These are phyloP conservation scores for Thalassiosira profunda DNA, from an alignment of 108 stramenopile species.

Conservation along the genomic window DNA sequence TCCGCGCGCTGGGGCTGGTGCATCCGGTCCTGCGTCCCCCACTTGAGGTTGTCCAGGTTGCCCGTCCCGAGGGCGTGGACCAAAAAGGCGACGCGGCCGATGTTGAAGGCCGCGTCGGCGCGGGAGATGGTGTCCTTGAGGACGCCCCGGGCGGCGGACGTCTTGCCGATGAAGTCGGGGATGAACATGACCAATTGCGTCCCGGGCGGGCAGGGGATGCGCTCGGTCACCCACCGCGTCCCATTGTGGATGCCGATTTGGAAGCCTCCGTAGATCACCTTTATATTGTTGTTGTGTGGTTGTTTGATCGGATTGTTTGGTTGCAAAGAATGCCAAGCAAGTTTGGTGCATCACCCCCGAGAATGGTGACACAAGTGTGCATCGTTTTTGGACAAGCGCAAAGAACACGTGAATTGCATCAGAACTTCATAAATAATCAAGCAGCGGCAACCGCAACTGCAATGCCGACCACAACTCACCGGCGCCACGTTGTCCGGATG, in stretches of 20 bases:
- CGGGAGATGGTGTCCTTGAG: constrained; percentile 79
- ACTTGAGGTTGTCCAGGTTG: constrained; percentile 94
- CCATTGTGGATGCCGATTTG: constrained; percentile 99
- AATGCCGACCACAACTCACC: constrained; percentile 25
- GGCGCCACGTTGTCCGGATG: constrained; percentile 99
- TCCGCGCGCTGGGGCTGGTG: constrained; percentile 97
- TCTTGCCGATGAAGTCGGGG: constrained; percentile 97
- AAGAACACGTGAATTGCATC: background rate
- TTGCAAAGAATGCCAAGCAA: no score
- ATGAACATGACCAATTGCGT: constrained; percentile 97
- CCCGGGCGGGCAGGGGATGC: constrained; percentile 89
- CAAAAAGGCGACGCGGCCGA: constrained; percentile 96
- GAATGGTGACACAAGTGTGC: no score
- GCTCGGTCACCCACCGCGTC: constrained; percentile 95
- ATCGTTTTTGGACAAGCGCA: no score
- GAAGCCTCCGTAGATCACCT: constrained; percentile 97
- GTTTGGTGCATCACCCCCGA: no score
- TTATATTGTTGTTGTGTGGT: background rate
- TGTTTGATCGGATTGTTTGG: no score
- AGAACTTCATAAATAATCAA: background rate
- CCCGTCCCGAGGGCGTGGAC: constrained; percentile 91
- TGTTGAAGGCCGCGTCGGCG: constrained; percentile 95
- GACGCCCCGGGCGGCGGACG: constrained; percentile 89
- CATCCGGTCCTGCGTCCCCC: constrained; percentile 93
- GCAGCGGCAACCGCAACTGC: background rate